Evolutionary conservation across 2,329 filamentous ascomycete species (phyloP).

Genomic region (Leptographium galeiforme): DNA sequence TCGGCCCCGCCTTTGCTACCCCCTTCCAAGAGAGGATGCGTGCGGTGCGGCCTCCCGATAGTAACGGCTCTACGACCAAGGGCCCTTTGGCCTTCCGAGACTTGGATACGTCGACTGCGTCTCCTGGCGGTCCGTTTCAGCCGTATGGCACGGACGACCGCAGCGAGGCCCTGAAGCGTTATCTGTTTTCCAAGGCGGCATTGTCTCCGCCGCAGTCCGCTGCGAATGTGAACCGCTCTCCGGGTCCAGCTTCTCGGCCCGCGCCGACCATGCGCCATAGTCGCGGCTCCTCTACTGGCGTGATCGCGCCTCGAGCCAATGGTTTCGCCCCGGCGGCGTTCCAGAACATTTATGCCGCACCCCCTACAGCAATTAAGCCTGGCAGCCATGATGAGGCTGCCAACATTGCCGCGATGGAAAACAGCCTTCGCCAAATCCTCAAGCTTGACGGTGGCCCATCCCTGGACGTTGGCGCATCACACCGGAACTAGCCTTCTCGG

Average conservation of each 20-base stretch:
- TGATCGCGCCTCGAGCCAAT: background rate
- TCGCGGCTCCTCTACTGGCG: background rate
- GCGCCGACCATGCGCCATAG: background rate
- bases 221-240: background rate
- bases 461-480: slow-evolving; percentile 3
- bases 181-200: slow-evolving; percentile 29
- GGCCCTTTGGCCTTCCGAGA: slow-evolving; percentile 1
- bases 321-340: background rate
- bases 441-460: slow-evolving; percentile 20
- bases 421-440: slow-evolving; percentile 38
- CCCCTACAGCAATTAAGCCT: slow-evolving; percentile 2
- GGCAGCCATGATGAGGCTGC: slow-evolving; percentile 11
- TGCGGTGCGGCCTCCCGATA: slow-evolving; percentile 30
- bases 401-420: slow-evolving; percentile 36
- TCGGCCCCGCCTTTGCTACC: slow-evolving; percentile 56
- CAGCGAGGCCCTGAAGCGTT: slow-evolving; percentile 42
- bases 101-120: background rate
- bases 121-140: background rate
- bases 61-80: background rate
- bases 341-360: slow-evolving; percentile 5
- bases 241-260: background rate
- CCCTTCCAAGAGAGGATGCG: slow-evolving; percentile 49
- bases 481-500: background rate
- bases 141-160: slow-evolving; percentile 17
- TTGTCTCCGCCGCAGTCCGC: background rate